These are phyloP conservation scores for Plasmodium cynomolgi DNA, from an alignment of 169 alveolate genomes.

Conservation along the genomic window DNA sequence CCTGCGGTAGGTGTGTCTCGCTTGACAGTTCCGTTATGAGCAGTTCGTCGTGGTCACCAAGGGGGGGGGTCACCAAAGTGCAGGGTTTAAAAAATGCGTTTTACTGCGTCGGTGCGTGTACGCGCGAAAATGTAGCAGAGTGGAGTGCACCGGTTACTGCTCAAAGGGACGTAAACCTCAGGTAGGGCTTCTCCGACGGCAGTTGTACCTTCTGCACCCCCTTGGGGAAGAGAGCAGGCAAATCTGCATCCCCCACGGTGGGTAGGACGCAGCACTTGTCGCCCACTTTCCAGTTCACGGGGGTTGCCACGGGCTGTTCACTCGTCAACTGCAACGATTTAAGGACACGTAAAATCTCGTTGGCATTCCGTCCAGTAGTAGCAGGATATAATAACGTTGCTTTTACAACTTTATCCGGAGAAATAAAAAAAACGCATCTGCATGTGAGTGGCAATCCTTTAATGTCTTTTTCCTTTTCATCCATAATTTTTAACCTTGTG, in stretches of 20 bases:
- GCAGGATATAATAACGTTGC: constrained; percentile 86
- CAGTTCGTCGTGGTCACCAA: neutral
- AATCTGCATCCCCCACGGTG: constrained; percentile 63
- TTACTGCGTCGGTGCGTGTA: neutral
- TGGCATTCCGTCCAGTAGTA: constrained; percentile 84
- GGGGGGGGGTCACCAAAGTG: neutral
- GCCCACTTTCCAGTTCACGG: constrained; percentile 79
- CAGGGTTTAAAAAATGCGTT: neutral
- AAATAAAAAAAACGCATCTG: constrained; percentile 81
- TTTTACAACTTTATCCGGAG: constrained; percentile 78
- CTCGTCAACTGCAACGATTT: constrained; percentile 82
- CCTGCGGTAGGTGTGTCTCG: neutral
- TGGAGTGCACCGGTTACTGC: neutral
- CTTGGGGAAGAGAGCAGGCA: constrained; percentile 58
- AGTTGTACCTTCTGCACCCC: constrained; percentile 62
- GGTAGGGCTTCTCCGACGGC: constrained; percentile 69
- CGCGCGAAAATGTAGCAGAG: neutral
- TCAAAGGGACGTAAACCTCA: constrained; percentile 35
- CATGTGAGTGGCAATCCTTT: constrained; percentile 85
- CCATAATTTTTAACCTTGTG: constrained; percentile 80
- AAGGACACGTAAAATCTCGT: constrained; percentile 83
- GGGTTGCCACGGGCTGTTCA: constrained; percentile 81
- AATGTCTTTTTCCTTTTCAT: constrained; percentile 81
- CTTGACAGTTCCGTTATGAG: neutral
- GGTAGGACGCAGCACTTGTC: constrained; percentile 78